Evolutionary conservation across 805 yeast species (phyloP).

Genomic region (Komagataella populi): DNA sequence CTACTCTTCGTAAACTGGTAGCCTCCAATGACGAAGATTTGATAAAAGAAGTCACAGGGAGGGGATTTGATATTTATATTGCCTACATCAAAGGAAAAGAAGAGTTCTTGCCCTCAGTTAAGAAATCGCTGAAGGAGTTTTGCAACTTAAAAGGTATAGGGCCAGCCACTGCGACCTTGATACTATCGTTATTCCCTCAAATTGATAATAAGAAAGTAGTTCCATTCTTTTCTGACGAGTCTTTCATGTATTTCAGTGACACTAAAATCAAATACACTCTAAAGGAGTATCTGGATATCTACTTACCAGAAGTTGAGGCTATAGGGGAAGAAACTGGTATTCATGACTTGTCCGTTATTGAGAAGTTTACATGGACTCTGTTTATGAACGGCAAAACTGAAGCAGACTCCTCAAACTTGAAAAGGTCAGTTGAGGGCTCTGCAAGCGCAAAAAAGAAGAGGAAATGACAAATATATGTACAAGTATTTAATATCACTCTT

Average conservation of each 20-base stretch:
- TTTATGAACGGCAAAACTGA: slow-evolving; percentile 1
- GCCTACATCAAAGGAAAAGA: not conserved
- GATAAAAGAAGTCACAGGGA: slow-evolving; percentile 18
- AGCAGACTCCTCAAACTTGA: not conserved
- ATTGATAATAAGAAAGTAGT: slow-evolving; percentile 8
- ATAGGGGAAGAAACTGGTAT: not conserved
- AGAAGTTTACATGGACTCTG: slow-evolving; percentile 3
- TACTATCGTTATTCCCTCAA: slow-evolving; percentile 18
- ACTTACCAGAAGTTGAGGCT: slow-evolving; percentile 9
- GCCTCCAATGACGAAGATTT: slow-evolving; percentile 18
- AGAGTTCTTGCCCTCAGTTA: slow-evolving; percentile 11
- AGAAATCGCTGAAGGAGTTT: slow-evolving; percentile 15
- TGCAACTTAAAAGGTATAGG: slow-evolving; percentile 32
- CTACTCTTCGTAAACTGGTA: slow-evolving; percentile 27
- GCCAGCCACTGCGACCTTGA: slow-evolving; percentile 34
- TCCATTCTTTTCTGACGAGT: slow-evolving; percentile 37
- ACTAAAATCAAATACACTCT: slow-evolving; percentile 25
- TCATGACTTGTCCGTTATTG: slow-evolving; percentile 4
- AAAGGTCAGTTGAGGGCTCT: not conserved
- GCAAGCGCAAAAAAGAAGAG: not conserved
- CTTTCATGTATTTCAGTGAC: slow-evolving; percentile 21
- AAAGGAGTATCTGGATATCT: slow-evolving; percentile 26
- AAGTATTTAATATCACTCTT: not conserved
- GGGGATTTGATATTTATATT: slow-evolving; percentile 12
- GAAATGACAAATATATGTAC: not conserved